Conservation (phyloP, 2,329 filamentous ascomycete genomes). For the Mollisiaceae sp. region DNA sequence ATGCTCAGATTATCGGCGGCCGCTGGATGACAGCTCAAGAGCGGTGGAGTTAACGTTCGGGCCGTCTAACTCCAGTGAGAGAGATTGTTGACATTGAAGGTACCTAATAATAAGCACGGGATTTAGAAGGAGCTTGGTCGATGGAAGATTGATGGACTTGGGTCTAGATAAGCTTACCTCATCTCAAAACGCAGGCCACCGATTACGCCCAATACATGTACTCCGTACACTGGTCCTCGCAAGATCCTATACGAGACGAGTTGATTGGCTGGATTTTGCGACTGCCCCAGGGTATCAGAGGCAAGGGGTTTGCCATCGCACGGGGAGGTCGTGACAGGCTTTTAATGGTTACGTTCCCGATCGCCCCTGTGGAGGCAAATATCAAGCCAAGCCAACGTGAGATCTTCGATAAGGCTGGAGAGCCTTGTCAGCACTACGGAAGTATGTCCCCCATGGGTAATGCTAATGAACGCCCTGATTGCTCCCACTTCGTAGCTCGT, state of each 20-base stretch:
- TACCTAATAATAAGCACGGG: too few relatives aligned
- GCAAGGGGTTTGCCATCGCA: too few relatives aligned
- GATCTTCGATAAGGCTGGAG: slow-evolving; percentile 6
- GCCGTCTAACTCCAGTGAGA: too few relatives aligned
- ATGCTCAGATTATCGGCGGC: not conserved
- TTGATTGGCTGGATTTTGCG: not conserved
- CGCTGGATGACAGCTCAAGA: not conserved
- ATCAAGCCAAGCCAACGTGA: not conserved
- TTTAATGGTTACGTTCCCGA: not conserved
- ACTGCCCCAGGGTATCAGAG: not conserved
- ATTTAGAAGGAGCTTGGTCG: not conserved
- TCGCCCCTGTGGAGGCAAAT: not conserved
- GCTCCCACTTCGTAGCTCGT: not conserved
- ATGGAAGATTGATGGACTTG: not conserved
- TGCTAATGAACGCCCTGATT: not conserved
- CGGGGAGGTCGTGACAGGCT: not conserved
- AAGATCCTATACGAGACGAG: too few relatives aligned
- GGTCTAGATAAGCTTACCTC: not conserved
- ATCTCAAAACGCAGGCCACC: not conserved
- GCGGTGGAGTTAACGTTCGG: not conserved
- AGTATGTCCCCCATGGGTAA: not conserved
- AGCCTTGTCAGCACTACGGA: slow-evolving; percentile 11
- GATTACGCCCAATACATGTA: too few relatives aligned
- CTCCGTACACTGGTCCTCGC: too few relatives aligned
- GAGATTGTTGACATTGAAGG: too few relatives aligned